A percentile compares a stretch with the other conserved stretches of the same genome.
Conservation (phyloP, 192 early-diverging fungal genomes). For the Mortierella antarctica region DNA sequence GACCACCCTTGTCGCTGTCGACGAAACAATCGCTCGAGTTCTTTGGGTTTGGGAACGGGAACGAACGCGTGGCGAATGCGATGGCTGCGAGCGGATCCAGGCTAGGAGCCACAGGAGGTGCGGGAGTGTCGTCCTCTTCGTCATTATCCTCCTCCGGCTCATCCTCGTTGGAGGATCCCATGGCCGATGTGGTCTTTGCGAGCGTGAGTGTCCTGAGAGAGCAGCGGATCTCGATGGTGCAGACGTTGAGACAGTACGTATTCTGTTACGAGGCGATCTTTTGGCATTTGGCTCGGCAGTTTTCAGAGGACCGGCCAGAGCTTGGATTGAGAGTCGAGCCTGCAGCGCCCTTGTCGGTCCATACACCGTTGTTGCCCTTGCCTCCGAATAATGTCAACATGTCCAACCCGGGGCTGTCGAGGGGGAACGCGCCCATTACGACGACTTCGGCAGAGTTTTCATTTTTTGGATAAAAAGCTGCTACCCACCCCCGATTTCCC, state of each 20-base stretch:
- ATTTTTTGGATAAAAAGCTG: conserved; percentile 31
- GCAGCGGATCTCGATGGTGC: conserved; percentile 87
- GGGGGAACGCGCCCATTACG: conserved; percentile 23
- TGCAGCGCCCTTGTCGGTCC: conserved; percentile 28
- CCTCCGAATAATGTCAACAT: conserved; percentile 15
- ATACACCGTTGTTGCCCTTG: conserved; percentile 38
- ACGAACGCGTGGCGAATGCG: conserved; percentile 54
- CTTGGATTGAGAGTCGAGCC: conserved; percentile 27
- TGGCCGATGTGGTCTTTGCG: conserved; percentile 69
- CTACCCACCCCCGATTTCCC: not conserved
- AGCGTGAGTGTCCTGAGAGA: conserved; percentile 74
- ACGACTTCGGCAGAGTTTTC: conserved; percentile 36
- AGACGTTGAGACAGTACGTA: conserved; percentile 82
- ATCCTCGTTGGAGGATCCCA: conserved; percentile 11
- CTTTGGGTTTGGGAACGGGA: conserved; percentile 60
- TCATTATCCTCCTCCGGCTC: not conserved
- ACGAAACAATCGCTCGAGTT: conserved; percentile 42
- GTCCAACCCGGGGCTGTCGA: conserved; percentile 26
- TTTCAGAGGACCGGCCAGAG: conserved; percentile 28
- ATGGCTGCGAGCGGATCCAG: conserved; percentile 9
- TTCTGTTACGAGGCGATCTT: conserved; percentile 86
- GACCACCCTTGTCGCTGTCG: conserved; percentile 16
- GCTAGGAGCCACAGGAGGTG: not conserved
- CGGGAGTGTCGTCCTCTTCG: not conserved
- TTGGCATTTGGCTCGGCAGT: conserved; percentile 57